phyloP scores from a whole-genome alignment of 2,329 filamentous ascomycete genomes.

The Cytospora piceae region DNA sequence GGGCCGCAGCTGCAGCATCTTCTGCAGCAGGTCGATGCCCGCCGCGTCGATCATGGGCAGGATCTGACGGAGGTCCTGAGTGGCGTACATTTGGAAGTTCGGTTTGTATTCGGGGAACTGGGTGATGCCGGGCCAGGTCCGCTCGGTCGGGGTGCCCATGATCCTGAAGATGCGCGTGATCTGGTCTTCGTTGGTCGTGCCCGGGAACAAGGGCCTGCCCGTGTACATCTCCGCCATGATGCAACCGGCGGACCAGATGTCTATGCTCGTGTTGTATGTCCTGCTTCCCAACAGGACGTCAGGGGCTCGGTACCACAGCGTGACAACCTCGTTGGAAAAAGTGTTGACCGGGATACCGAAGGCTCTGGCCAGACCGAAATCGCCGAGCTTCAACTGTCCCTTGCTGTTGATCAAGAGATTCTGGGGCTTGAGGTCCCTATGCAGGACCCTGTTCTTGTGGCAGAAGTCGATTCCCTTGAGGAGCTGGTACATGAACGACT shows the following conservation, averaged over 20 bases:
- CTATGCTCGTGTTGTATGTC: slow-evolving; percentile 99
- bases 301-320: slow-evolving; percentile 95
- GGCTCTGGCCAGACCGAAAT: slow-evolving; percentile 90
- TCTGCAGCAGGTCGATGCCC: slow-evolving; percentile 83
- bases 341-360: slow-evolving; percentile 98
- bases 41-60: slow-evolving; percentile 86
- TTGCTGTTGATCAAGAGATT: slow-evolving; percentile 95
- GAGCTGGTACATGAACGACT: slow-evolving; percentile 99
- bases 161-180: slow-evolving; percentile 96
- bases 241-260: slow-evolving; percentile 98
- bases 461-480: slow-evolving; percentile 96
- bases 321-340: slow-evolving; percentile 97
- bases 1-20: slow-evolving; percentile 90
- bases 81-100: slow-evolving; percentile 91
- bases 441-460: slow-evolving; percentile 94
- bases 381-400: slow-evolving; percentile 86
- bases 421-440: slow-evolving; percentile 94
- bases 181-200: slow-evolving; percentile 98
- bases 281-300: slow-evolving; percentile 92
- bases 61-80: slow-evolving; percentile 85
- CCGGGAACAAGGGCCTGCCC: slow-evolving; percentile 90
- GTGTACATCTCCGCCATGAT: slow-evolving; percentile 99
- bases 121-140: slow-evolving; percentile 92
- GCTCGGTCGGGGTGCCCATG: slow-evolving; percentile 96
- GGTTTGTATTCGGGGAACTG: slow-evolving; percentile 98